Conservation (phyloP, 2,329 filamentous ascomycete species). For the Penicillium polonicum region DNA sequence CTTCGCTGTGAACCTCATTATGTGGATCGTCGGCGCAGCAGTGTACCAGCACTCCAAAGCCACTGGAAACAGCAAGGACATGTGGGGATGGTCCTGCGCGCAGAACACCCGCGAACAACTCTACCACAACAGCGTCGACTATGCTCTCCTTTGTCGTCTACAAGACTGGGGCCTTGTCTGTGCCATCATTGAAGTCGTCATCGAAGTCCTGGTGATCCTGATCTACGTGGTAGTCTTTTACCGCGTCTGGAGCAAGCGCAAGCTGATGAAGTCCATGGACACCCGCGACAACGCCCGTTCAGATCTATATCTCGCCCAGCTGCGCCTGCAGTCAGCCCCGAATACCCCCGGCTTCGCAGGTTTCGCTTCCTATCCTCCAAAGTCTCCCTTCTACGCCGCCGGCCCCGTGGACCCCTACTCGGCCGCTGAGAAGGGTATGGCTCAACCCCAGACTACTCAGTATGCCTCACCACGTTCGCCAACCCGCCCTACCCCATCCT, state of each 20-base stretch:
- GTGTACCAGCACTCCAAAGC: conserved; percentile 76
- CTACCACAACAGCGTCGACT: conserved; percentile 79
- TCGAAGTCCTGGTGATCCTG: conserved; percentile 85
- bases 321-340: conserved; percentile 81
- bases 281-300: conserved; percentile 89
- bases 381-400: conserved; percentile 47
- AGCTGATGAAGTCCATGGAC: conserved; percentile 95
- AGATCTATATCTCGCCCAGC: conserved; percentile 88
- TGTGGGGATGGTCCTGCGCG: conserved; percentile 98
- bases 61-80: conserved; percentile 74
- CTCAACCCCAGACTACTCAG: conserved; percentile 47
- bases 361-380: conserved; percentile 59
- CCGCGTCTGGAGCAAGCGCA: conserved; percentile 94
- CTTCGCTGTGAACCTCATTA: conserved; percentile 88
- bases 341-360: conserved; percentile 80
- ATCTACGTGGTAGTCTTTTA: conserved; percentile 97
- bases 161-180: conserved; percentile 95
- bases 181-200: conserved; percentile 92
- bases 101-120: conserved; percentile 77
- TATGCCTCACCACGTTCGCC: conserved; percentile 64
- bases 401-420: conserved; percentile 45
- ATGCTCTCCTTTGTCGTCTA: conserved; percentile 86
- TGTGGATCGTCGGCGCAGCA: conserved; percentile 87
- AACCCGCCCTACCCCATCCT: conserved; percentile 59
- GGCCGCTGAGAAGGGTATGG: conserved; percentile 52